Base-by-base conservation (phyloP, 352 stramenopile species). In the Paralagenidium karlingii region DNA sequence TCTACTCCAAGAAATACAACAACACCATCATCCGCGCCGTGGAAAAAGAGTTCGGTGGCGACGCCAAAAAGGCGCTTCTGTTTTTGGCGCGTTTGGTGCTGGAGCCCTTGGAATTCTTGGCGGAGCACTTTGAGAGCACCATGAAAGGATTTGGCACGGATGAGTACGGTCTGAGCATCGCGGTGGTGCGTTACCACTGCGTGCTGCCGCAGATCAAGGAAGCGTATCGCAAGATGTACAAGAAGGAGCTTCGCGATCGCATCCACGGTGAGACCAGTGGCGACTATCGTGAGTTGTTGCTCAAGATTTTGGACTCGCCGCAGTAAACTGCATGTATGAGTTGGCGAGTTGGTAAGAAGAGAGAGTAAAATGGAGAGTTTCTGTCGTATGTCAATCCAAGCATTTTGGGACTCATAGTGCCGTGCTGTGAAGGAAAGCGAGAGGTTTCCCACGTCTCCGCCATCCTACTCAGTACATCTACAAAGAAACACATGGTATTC, bases 221-320 rank as follows among this genome's bases (percentile, higher is more conserved):
- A 20, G 68, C 68, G 24, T 89, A 85, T 61, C 75, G 85, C 60
- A 76, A 84, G 47, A 56, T 44, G 42, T 87, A 84, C 57, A 58
- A 56, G 31, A 82, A 79, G 59, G 69, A 83, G 37, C 61, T 89
- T 25, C 75, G 71, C 40, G 70, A 89, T 37, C 68, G 75, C 49
- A 85, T 89, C 49, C 60, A 88, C 49, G 70, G 74, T 27, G 74
- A 88, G 55, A 65, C 63, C 25, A 85, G 74, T 52, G 75, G 75
- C 42, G 68, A 86, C 60, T 83, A 64, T 57, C 68, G 75, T 31
- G 61, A 64, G n/a, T 51, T 89, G 21, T 51, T 83, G 42, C 49
- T 82, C n/a, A 45, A 55, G 7, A 54, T 89, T 12, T 64, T 75
- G 18, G 58, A 89, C 30, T 34, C 43, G 21, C 48, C 53, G 19